Evolutionary conservation across 352 stramenopile species (phyloP), one percentile per base, ranked within the genome.

Genomic region (Phytophthora macrochlamydospora): DNA sequence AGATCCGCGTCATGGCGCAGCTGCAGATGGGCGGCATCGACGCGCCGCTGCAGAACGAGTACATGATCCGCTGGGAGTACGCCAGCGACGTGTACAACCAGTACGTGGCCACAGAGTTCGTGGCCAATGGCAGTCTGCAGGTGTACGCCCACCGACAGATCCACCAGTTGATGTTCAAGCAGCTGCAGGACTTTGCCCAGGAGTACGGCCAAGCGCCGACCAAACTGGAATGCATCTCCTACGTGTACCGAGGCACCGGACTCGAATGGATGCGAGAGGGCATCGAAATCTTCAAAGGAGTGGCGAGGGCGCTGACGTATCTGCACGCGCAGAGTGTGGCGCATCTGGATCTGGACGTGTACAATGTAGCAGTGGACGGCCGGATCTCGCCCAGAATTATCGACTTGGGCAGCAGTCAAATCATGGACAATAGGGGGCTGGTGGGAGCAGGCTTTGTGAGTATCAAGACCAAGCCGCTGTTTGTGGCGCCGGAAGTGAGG

Each of bases 401-500:
- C 52, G 87, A 95, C 56, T 66, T 93, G 6, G 87, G 87, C 32
- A 94, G 85, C 66, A 85, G 71, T 54, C 87, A 92, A 65, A 66
- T 95, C 42, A 85, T 93, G 65, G 85, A 94, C 58, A 78, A 92
- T 61, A 69, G 77, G 43, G 76, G n/a, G 0, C 33, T 86, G 30
- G 87, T 88, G 28, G 85, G 81, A 1, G 74, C 62, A 1, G 87
- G 87, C 0, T 73, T 81, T 61, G 81, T 89, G 7, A 78, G 73
- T n/a, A 91, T 95, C 76, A 95, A 95, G 76, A 90, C 77, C 65
- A 95, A 95, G 49, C 82, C 80, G 12, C 59, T 87, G 43, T 95
- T 92, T 62, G 84, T 93, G 35, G 71, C 87, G 2, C 87, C 87
- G 1, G 87, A 95, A 67, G 73, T 95, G 60, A 73, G 81, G 35